phyloP scores from a whole-genome alignment of 2,329 filamentous ascomycete genomes.

The Setomelanomma holmii region DNA sequence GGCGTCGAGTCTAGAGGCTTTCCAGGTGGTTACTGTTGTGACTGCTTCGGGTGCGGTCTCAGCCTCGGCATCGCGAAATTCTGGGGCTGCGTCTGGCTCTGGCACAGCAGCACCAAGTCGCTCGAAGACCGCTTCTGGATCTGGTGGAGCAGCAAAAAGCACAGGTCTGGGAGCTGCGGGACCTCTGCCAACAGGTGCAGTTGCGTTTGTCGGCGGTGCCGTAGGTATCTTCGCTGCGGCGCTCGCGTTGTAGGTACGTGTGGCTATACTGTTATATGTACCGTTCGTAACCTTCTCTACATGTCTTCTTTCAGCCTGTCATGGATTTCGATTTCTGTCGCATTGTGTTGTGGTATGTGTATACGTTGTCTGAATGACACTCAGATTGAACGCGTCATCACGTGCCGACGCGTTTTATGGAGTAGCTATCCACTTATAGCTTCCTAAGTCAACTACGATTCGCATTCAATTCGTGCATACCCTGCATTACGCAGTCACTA shows the following conservation, averaged over 20 bases:
- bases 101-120: neutral
- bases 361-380: neutral
- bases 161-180: constrained; percentile 25
- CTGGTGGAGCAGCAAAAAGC: constrained; percentile 8
- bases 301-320: neutral
- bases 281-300: neutral
- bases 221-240: constrained; percentile 30
- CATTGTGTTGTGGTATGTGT: neutral
- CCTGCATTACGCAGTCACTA: neutral
- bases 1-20: constrained; percentile 2
- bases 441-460: neutral
- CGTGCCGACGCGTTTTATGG: neutral
- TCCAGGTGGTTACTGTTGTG: constrained; percentile 21
- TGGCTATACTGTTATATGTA: neutral
- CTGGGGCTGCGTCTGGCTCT: neutral
- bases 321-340: too few relatives aligned
- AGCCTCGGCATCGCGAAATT: constrained; percentile 1
- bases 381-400: neutral
- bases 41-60: constrained; percentile 16
- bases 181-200: constrained; percentile 24
- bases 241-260: constrained; percentile 28
- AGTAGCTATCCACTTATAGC: too few relatives aligned
- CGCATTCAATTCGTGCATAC: neutral
- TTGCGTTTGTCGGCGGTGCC: constrained; percentile 32
- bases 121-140: neutral